A percentile compares a stretch with the other conserved stretches of the same genome.
phyloP scores from a whole-genome alignment of 116 monocot genomes.

The Phalaenopsis hybrid region DNA sequence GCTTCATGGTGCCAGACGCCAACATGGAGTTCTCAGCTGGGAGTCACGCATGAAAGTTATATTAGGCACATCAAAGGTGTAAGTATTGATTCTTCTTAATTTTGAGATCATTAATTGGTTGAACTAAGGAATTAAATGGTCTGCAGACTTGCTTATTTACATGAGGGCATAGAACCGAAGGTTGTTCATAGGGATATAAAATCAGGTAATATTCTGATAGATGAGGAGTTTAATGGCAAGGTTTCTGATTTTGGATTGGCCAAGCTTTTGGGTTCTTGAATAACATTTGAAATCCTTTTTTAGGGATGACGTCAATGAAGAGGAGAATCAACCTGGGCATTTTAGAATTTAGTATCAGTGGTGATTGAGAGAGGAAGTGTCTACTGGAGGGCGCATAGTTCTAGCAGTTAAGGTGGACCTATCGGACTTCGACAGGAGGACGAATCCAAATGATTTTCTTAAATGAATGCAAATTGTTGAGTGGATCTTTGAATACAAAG shows the following conservation, averaged over 20 bases:
- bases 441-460: no score
- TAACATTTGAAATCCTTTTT: no score
- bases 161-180: constrained; percentile 87
- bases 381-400: no score
- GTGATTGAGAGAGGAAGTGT: no score
- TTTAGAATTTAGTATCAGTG: no score
- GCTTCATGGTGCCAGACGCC: constrained; percentile 83
- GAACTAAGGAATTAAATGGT: neutral
- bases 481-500: no score
- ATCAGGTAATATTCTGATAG: constrained; percentile 77
- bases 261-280: constrained; percentile 55
- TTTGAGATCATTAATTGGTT: neutral
- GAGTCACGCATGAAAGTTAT: constrained; percentile 71
- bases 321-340: no score
- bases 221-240: constrained; percentile 74
- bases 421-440: no score
- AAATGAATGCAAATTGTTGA: no score
- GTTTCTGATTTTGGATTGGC: constrained; percentile 85
- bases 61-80: constrained; percentile 80
- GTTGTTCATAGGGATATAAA: constrained; percentile 87
- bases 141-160: constrained; percentile 72
- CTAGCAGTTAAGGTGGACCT: no score
- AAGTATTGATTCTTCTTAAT: constrained; percentile 16
- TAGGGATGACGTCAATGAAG: no score
- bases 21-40: constrained; percentile 70